Base-by-base conservation (phyloP, 108 stramenopile genomes). In the Conticribra weissflogii region DNA sequence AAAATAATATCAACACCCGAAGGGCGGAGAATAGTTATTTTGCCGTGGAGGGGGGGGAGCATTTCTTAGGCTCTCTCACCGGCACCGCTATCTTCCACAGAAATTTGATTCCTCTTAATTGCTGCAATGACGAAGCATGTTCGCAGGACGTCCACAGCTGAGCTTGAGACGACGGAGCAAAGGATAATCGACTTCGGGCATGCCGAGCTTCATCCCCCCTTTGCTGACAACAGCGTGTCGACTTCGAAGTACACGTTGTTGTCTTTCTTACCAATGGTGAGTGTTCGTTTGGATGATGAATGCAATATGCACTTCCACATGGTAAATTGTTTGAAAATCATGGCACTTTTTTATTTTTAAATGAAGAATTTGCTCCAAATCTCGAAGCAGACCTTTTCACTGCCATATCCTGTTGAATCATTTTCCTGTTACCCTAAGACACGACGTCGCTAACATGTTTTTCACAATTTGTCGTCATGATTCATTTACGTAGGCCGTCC, bases 241-340 rank as follows among this genome's bases (percentile, higher is more conserved):
- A 90, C 93, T 3, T 83, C 86, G 54, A 88, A 82, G 71, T 94
- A 90, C 59, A 87, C 87, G 22, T 3, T 86, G 18, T 34, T 80
- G 14, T 82, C 78, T 3, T 94, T 94, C 67, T 63, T 91, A 24
- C 90, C 93, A 8, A 41, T 88, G 61, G 92, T 93, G 78, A 81
- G 92, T 93, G 33, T 52, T 44, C 46, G 46, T 27, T n/a, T 44
- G 14, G 7, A n/a, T 18, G 70, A 34, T n/a, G 44, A 52, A 27
- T 0, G 0, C 29, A 64, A 63, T 28, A 2, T 49, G 22, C 36
- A 41, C 5, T 5, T 5, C 8, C 5, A 41, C 12, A 41, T 41
- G 36, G 5, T 5, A 9, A 41, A 5, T 41, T 50, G 8, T 30
- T 28, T 46, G 28, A 60, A 24, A 9, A 36, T 18, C 33, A 7